Conservation (phyloP, 176 grass and related monocot genomes). For the Canna indica region DNA sequence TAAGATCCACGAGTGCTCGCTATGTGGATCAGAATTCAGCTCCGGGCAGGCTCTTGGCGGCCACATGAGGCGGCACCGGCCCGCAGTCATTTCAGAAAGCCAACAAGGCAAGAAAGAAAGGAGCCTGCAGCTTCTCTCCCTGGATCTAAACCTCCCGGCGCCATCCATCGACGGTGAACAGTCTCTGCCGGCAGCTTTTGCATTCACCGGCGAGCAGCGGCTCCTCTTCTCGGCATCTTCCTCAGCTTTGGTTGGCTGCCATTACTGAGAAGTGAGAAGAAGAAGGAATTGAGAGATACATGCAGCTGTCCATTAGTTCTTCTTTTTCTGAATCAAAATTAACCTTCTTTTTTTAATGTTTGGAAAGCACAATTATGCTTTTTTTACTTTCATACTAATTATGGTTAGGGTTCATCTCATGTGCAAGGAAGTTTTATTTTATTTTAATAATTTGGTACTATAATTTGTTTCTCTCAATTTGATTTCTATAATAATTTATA, state of each 20-base stretch:
- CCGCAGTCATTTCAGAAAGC: slow-evolving; percentile 20
- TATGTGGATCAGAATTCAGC: neutral
- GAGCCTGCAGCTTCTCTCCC: slow-evolving; percentile 21
- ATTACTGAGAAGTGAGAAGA: slow-evolving; percentile 10
- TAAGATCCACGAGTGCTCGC: neutral
- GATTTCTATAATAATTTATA: too few species aligned
- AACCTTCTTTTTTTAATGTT: neutral
- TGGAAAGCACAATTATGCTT: neutral
- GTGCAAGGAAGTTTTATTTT: too few species aligned
- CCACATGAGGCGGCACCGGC: slow-evolving; percentile 84
- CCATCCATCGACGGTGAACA: slow-evolving; percentile 29
- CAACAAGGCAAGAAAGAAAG: slow-evolving; percentile 13
- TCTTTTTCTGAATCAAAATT: neutral
- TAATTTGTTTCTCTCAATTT: too few species aligned
- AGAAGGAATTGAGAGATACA: neutral
- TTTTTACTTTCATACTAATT: too few species aligned
- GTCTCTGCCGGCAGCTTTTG: slow-evolving; percentile 36
- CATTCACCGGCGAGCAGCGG: slow-evolving; percentile 22
- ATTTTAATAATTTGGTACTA: too few species aligned
- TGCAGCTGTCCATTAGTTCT: neutral
- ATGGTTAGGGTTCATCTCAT: too few species aligned
- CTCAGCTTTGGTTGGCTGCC: slow-evolving; percentile 49
- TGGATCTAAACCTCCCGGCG: slow-evolving; percentile 79
- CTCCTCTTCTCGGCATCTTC: slow-evolving; percentile 31
- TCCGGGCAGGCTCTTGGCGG: slow-evolving; percentile 89